Evolutionary conservation across 306 rosid species (phyloP).

Genomic region (Heteromeles arbutifolia): DNA sequence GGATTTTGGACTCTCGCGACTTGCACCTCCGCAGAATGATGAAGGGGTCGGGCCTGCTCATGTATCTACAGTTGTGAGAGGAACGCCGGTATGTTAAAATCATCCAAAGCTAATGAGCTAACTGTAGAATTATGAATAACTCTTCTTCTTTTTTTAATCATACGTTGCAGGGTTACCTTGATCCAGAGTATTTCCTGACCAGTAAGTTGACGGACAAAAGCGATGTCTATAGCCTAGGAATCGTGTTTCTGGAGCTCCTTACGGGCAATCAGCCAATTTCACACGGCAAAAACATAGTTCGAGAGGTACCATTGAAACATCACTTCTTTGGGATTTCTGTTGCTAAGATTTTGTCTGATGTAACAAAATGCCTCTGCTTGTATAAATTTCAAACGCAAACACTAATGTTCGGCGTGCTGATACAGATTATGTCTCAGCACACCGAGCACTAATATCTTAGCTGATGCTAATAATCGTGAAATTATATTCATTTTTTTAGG

Average conservation of each 20-base stretch:
- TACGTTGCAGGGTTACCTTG: slow-evolving; percentile 61
- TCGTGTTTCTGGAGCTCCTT: slow-evolving; percentile 66
- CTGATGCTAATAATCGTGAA: not conserved
- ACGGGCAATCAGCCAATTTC: slow-evolving; percentile 63
- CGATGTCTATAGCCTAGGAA: slow-evolving; percentile 75
- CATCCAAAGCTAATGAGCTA: not conserved
- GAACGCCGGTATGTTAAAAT: slow-evolving; percentile 75
- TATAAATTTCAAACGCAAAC: not conserved
- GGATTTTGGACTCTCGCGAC: slow-evolving; percentile 89
- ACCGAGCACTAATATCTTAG: not conserved
- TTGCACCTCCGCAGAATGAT: slow-evolving; percentile 55
- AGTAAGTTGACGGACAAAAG: slow-evolving; percentile 71
- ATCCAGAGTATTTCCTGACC: slow-evolving; percentile 70
- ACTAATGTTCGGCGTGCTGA: not conserved
- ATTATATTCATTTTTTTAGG: slow-evolving; percentile 23
- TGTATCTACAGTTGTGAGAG: slow-evolving; percentile 85
- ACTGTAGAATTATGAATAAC: not conserved
- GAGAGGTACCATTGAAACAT: slow-evolving; percentile 39
- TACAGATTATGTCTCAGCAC: not conserved
- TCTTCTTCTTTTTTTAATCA: not conserved
- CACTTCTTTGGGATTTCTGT: not conserved
- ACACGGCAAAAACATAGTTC: slow-evolving; percentile 74
- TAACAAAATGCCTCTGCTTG: not conserved
- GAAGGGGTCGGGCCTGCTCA: slow-evolving; percentile 57
- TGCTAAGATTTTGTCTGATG: not conserved